Evolutionary conservation across 2,329 filamentous ascomycete genomes (phyloP).

Genomic region (Teratosphaeria gauchensis): DNA sequence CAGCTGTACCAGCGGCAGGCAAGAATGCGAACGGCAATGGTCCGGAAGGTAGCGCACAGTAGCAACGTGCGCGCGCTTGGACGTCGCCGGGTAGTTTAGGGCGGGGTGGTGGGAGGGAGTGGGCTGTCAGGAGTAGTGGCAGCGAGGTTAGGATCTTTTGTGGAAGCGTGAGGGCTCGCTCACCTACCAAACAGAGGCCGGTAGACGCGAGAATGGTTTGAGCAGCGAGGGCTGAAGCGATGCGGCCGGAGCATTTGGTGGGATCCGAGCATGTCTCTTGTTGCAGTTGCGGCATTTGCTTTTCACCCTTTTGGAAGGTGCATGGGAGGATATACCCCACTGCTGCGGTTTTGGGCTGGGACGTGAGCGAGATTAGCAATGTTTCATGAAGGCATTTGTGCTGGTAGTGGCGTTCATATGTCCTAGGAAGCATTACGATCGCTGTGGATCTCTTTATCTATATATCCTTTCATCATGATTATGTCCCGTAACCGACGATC

Average conservation of each 20-base stretch:
- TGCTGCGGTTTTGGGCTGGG: not conserved
- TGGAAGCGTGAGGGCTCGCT: not conserved
- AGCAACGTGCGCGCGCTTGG: not conserved
- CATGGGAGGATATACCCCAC: not conserved
- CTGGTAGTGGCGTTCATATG: not conserved
- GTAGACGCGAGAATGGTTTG: not conserved
- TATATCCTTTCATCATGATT: not conserved
- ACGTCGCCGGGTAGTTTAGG: not conserved
- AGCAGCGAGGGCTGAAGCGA: not conserved
- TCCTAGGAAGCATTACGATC: not conserved
- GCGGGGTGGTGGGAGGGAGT: not conserved
- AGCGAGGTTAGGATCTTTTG: not conserved
- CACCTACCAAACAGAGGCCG: not conserved
- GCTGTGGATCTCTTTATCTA: not conserved
- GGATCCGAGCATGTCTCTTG: not conserved
- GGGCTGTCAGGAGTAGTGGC: not conserved
- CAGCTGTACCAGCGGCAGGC: not conserved
- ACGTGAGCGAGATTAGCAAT: not conserved
- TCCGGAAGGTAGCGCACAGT: not conserved
- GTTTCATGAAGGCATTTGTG: not conserved
- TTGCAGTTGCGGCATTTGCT: not conserved
- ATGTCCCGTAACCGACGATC: too few relatives aligned
- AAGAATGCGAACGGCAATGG: constrained; percentile 1
- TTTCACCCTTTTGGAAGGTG: not conserved
- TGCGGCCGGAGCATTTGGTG: not conserved